These are phyloP conservation scores for Friedmanniomyces simplex DNA, from an alignment of 495 filamentous ascomycete species.

Conservation along the genomic window DNA sequence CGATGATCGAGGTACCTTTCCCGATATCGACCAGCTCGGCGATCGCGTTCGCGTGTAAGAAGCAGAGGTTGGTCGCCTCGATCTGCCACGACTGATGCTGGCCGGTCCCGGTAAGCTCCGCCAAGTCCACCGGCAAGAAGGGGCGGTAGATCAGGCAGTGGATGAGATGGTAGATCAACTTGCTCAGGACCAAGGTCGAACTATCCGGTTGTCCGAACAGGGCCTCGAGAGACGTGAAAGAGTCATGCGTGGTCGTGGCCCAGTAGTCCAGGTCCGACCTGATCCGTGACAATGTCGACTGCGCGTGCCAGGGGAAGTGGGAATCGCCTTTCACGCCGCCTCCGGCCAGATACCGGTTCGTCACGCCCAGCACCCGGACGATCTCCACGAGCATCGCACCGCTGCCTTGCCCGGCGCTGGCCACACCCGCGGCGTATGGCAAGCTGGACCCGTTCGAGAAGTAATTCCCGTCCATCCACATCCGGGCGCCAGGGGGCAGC, in stretches of 20 bases:
- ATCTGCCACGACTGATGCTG: slow-evolving; percentile 90
- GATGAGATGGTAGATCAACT: slow-evolving; percentile 73
- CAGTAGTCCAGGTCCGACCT: slow-evolving; percentile 74
- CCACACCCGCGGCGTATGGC: slow-evolving; percentile 53
- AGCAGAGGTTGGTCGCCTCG: slow-evolving; percentile 75
- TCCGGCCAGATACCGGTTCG: slow-evolving; percentile 71
- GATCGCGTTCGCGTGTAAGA: slow-evolving; percentile 78
- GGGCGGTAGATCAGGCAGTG: slow-evolving; percentile 78
- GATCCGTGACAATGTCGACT: slow-evolving; percentile 76
- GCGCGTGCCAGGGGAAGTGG: slow-evolving; percentile 78
- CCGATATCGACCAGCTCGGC: slow-evolving; percentile 73
- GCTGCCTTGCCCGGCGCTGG: slow-evolving; percentile 58
- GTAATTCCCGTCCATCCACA: slow-evolving; percentile 60
- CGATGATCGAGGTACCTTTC: slow-evolving; percentile 50
- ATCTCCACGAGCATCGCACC: slow-evolving; percentile 72
- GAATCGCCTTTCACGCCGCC: slow-evolving; percentile 81
- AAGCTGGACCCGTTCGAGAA: slow-evolving; percentile 66
- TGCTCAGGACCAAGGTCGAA: slow-evolving; percentile 66
- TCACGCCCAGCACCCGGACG: slow-evolving; percentile 67
- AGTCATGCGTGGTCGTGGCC: slow-evolving; percentile 69
- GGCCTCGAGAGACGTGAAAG: slow-evolving; percentile 62
- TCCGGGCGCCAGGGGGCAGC: slow-evolving; percentile 35
- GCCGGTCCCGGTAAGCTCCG: slow-evolving; percentile 63
- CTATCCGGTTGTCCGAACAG: slow-evolving; percentile 69
- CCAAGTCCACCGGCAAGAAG: slow-evolving; percentile 72